Conservation (phyloP, 106 monocot genomes). For the Agapanthus africanus region DNA sequence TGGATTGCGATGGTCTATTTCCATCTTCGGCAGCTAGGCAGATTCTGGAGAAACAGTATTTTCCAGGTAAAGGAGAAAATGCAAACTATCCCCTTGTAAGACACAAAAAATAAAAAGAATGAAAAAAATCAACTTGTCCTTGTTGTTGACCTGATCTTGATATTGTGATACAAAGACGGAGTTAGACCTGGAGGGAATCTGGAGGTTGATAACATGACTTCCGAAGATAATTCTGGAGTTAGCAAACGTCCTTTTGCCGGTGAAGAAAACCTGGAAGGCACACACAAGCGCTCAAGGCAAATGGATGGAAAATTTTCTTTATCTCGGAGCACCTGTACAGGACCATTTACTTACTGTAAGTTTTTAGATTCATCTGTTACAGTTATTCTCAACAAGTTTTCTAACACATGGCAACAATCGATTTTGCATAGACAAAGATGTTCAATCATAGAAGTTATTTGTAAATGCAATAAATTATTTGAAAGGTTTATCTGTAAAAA, state of each 20-base stretch:
- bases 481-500: neutral
- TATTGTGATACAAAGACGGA: slow-evolving; percentile 5
- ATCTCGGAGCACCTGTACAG: neutral
- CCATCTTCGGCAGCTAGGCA: neutral
- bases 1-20: slow-evolving; percentile 3
- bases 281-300: slow-evolving; percentile 8
- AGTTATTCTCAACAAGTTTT: neutral
- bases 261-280: neutral
- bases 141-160: neutral
- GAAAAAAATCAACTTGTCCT: neutral
- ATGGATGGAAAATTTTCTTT: slow-evolving; percentile 5
- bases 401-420: neutral
- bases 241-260: slow-evolving; percentile 5
- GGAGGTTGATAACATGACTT: neutral
- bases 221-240: neutral
- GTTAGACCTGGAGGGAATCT: neutral
- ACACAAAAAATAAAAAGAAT: neutral
- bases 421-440: neutral
- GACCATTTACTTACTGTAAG: slow-evolving; percentile 1
- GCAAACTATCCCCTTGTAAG: neutral
- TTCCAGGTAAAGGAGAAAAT: neutral
- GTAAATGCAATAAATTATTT: neutral
- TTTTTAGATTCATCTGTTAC: neutral
- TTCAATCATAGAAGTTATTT: neutral
- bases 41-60: neutral